A percentile compares a stretch with the other conserved stretches of the same genome.
Conservation (phyloP, 805 yeast genomes). For the Candida adriatica region DNA sequence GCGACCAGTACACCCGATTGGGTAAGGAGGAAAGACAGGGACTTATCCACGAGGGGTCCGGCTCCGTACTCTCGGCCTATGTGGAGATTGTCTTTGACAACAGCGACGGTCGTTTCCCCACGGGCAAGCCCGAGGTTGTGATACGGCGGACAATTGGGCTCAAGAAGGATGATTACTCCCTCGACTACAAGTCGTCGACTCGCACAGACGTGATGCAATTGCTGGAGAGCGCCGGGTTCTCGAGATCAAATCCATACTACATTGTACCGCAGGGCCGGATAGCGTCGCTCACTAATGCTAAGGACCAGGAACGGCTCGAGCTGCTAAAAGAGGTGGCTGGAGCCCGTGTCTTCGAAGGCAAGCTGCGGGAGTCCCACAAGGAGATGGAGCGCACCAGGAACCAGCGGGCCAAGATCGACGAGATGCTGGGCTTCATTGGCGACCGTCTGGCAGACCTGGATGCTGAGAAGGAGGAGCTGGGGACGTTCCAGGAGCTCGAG, state of each 20-base stretch:
- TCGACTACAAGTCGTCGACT: constrained; percentile 74
- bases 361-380: constrained; percentile 68
- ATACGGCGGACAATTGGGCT: constrained; percentile 89
- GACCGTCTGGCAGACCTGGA: constrained; percentile 72
- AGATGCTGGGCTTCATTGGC: constrained; percentile 62
- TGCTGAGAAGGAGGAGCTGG: constrained; percentile 70
- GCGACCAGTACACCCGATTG: constrained; percentile 85
- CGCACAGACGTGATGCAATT: constrained; percentile 75
- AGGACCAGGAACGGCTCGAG: constrained; percentile 72
- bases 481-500: constrained; percentile 60
- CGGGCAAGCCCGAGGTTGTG: constrained; percentile 52
- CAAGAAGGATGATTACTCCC: constrained; percentile 84
- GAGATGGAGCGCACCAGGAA: constrained; percentile 70
- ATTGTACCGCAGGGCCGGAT: constrained; percentile 96
- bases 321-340: constrained; percentile 91
- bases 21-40: constrained; percentile 81
- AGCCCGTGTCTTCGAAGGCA: constrained; percentile 81
- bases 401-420: constrained; percentile 67
- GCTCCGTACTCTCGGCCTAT: constrained; percentile 84
- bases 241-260: constrained; percentile 85
- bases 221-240: constrained; percentile 88
- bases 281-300: constrained; percentile 81
- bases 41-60: constrained; percentile 84
- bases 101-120: constrained; percentile 59
- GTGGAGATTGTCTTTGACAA: constrained; percentile 90